Evolutionary conservation across 2,329 filamentous ascomycete species (phyloP).

Genomic region (Ophiostoma perfectum): DNA sequence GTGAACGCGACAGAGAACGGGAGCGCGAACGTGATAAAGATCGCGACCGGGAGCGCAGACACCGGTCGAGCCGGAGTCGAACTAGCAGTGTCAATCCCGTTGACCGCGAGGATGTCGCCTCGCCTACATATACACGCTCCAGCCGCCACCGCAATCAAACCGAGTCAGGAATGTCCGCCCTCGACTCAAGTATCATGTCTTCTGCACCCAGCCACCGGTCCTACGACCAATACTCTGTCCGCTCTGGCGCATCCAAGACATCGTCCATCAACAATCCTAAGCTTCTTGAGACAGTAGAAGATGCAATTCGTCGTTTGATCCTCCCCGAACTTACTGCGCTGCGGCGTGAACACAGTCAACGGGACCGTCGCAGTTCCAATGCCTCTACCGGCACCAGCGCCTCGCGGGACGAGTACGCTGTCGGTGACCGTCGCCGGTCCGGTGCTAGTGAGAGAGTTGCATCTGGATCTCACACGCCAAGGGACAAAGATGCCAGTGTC

Average conservation of each 20-base stretch:
- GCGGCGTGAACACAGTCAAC: constrained; percentile 81
- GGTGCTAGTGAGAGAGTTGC: constrained; percentile 49
- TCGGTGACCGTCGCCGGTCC: constrained; percentile 58
- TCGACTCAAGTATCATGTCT: constrained; percentile 51
- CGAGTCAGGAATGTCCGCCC: constrained; percentile 49
- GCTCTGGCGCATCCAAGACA: constrained; percentile 43
- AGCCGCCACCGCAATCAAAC: constrained; percentile 43
- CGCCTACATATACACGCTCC: constrained; percentile 44
- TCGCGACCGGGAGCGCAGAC: constrained; percentile 40
- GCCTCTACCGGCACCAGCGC: constrained; percentile 51
- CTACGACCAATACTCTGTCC: constrained; percentile 49
- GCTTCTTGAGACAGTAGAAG: constrained; percentile 83
- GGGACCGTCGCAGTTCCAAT: constrained; percentile 62
- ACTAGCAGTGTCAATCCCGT: constrained; percentile 41
- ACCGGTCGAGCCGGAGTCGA: constrained; percentile 45
- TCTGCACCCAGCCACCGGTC: constrained; percentile 54
- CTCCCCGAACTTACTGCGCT: constrained; percentile 86
- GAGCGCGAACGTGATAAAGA: constrained; percentile 25
- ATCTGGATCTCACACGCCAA: constrained; percentile 15
- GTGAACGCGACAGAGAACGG: constrained; percentile 33
- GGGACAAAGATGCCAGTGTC: constrained; percentile 31
- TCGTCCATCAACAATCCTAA: constrained; percentile 91
- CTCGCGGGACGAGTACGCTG: constrained; percentile 48
- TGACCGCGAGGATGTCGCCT: constrained; percentile 46
- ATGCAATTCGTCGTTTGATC: constrained; percentile 83